Evolutionary conservation across 805 yeast species (phyloP).

Genomic region (Wickerhamomyces bovis): DNA sequence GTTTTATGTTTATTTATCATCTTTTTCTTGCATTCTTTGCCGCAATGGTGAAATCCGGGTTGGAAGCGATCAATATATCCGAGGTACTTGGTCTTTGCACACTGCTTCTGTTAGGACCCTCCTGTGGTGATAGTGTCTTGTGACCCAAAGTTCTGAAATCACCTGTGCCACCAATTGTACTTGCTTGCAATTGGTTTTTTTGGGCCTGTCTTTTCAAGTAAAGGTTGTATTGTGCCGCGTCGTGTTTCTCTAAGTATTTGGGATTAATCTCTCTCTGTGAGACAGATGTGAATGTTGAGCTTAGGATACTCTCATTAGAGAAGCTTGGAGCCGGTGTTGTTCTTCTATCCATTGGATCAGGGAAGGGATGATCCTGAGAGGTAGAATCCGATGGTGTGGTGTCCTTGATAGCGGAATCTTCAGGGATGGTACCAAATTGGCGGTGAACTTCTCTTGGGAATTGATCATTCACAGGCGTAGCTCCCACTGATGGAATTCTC

Average conservation of each 20-base stretch:
- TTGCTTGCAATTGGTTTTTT: slow-evolving; percentile 1
- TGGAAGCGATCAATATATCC: neutral
- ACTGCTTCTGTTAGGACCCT: neutral
- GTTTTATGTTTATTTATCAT: neutral
- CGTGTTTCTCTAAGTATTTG: slow-evolving; percentile 31
- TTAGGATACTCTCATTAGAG: slow-evolving; percentile 25
- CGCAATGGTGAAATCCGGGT: slow-evolving; percentile 3
- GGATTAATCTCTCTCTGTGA: slow-evolving; percentile 73
- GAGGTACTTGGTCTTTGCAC: neutral
- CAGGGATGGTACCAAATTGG: slow-evolving; percentile 12
- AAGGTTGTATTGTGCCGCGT: slow-evolving; percentile 16
- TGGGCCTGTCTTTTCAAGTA: slow-evolving; percentile 6
- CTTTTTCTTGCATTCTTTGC: neutral
- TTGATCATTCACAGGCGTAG: slow-evolving; percentile 11
- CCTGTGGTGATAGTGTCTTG: neutral
- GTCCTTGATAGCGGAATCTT: slow-evolving; percentile 4
- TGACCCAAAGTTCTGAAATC: neutral
- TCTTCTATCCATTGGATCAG: slow-evolving; percentile 21
- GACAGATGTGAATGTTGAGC: slow-evolving; percentile 69
- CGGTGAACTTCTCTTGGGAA: slow-evolving; percentile 11
- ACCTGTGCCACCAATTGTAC: neutral
- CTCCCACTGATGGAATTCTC: slow-evolving; percentile 11
- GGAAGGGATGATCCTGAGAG: slow-evolving; percentile 12
- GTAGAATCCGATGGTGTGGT: neutral
- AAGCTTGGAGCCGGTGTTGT: slow-evolving; percentile 26